Percentiles rank a stretch among this genome's conserved stretches.
These are phyloP conservation scores for Aschersonia sp. DNA, from an alignment of 2,329 filamentous ascomycete species.

Conservation along the genomic window DNA sequence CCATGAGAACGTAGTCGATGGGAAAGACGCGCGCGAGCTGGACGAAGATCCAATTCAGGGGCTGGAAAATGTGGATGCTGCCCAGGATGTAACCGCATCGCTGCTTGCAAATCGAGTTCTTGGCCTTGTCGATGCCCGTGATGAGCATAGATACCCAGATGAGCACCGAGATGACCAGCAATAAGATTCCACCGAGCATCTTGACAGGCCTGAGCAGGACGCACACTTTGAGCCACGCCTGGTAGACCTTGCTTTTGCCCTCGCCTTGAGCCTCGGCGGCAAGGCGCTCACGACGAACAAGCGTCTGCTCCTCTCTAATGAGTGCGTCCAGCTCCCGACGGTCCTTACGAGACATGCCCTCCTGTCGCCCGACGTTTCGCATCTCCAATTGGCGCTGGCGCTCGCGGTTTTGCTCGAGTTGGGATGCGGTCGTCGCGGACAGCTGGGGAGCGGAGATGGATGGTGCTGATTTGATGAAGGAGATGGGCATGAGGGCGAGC, in stretches of 20 bases:
- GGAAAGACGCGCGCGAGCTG: conserved; percentile 74
- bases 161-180: conserved; percentile 59
- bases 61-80: conserved; percentile 82
- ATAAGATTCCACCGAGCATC: conserved; percentile 65
- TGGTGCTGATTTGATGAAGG: conserved; percentile 83
- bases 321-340: conserved; percentile 77
- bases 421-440: conserved; percentile 60
- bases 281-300: conserved; percentile 77
- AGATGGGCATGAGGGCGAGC: conserved; percentile 75
- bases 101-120: conserved; percentile 83
- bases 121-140: conserved; percentile 89
- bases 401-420: conserved; percentile 78
- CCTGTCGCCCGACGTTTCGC: conserved; percentile 62
- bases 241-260: conserved; percentile 59
- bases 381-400: conserved; percentile 83
- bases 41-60: conserved; percentile 72
- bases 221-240: conserved; percentile 64
- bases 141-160: conserved; percentile 89
- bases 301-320: conserved; percentile 77
- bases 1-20: conserved; percentile 81
- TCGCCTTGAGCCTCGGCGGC: conserved; percentile 71
- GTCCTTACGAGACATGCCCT: conserved; percentile 69
- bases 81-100: conserved; percentile 87
- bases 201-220: conserved; percentile 79
- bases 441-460: conserved; percentile 71